These are phyloP conservation scores for Exophiala lecanii-corni DNA, from an alignment of 2,329 filamentous ascomycete species.

Conservation along the genomic window DNA sequence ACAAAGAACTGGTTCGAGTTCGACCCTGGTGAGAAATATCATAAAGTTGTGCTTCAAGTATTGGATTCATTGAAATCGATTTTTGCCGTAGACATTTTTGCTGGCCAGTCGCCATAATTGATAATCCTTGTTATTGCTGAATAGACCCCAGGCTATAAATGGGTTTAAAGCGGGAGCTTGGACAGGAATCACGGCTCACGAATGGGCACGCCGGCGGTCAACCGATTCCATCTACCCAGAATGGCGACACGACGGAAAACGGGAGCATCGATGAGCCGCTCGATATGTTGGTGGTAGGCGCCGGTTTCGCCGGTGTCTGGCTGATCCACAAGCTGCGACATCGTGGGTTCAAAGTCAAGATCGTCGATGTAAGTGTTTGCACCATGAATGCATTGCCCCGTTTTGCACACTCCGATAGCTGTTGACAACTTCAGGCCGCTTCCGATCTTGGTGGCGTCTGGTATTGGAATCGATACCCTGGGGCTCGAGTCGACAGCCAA, in stretches of 20 bases:
- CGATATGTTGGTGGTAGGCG: conserved; percentile 25
- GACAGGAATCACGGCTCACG: background rate
- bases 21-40: too few species aligned
- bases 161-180: background rate
- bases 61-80: too few species aligned
- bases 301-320: conserved; percentile 41
- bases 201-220: background rate
- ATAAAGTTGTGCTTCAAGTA: too few species aligned
- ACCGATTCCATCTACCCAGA: conserved; percentile 40
- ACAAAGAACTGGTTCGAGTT: too few species aligned
- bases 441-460: conserved; percentile 37
- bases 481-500: conserved; percentile 44
- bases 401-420: too few species aligned
- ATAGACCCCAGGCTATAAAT: too few species aligned
- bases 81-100: too few species aligned
- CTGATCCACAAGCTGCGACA: conserved; percentile 50
- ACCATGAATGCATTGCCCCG: too few species aligned
- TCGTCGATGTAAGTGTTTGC: conserved; percentile 40
- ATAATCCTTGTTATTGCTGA: too few species aligned
- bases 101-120: too few species aligned
- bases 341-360: conserved; percentile 42
- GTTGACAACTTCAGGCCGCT: conserved; percentile 21
- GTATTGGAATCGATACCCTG: conserved; percentile 36
- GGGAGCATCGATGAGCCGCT: background rate
- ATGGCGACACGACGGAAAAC: background rate